phyloP scores from a whole-genome alignment of 352 stramenopile species.

The Phytophthora lateralis region DNA sequence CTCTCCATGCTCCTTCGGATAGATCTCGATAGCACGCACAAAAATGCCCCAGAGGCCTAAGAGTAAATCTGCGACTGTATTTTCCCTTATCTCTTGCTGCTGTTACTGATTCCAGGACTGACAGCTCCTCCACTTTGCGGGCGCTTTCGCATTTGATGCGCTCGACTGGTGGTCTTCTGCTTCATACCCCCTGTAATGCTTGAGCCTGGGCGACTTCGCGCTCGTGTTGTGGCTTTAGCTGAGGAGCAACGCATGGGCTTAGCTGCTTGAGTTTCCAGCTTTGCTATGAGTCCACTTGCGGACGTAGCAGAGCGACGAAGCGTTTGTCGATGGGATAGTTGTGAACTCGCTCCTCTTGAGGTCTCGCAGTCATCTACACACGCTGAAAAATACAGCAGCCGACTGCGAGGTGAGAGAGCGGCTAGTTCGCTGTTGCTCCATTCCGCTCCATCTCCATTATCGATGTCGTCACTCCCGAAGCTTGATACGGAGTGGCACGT shows the following conservation, averaged over 20 bases:
- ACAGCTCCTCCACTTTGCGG: conserved; percentile 16
- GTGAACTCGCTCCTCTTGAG: not conserved
- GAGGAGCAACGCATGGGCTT: conserved; percentile 35
- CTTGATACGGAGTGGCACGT: conserved; percentile 30
- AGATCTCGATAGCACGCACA: conserved; percentile 27
- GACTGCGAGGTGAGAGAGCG: conserved; percentile 59
- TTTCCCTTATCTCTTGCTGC: conserved; percentile 7
- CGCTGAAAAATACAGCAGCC: conserved; percentile 66
- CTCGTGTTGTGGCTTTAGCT: conserved; percentile 18
- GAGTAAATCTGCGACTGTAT: conserved; percentile 2
- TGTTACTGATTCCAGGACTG: conserved; percentile 1
- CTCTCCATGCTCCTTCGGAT: conserved; percentile 29
- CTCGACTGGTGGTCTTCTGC: conserved; percentile 1
- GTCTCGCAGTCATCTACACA: conserved; percentile 33
- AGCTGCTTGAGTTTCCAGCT: conserved; percentile 2
- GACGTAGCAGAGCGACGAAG: conserved; percentile 27
- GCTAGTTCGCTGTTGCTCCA: conserved; percentile 21
- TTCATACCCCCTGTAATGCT: not conserved
- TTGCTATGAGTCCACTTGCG: conserved; percentile 8
- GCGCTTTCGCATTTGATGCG: conserved; percentile 17
- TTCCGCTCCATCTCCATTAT: conserved; percentile 31
- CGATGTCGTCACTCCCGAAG: conserved; percentile 29
- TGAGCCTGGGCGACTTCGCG: not conserved
- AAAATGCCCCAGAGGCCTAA: conserved; percentile 34
- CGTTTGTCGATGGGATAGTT: not conserved